phyloP scores from a whole-genome alignment of 2,329 filamentous ascomycete genomes.

The Ascochyta viciae-villosae region DNA sequence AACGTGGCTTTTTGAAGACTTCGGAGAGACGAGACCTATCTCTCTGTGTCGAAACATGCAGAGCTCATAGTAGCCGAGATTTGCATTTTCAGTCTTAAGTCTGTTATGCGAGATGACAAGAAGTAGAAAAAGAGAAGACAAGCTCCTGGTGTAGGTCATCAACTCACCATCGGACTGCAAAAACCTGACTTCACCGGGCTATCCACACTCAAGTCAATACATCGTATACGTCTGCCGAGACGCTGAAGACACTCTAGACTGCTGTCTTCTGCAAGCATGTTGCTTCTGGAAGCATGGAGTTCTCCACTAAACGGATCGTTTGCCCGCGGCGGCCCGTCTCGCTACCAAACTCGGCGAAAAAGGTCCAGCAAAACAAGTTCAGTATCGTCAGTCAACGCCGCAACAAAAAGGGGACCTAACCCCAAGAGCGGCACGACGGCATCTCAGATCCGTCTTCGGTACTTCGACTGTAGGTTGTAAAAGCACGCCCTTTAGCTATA shows the following conservation, averaged over 20 bases:
- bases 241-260: not conserved
- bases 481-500: not conserved
- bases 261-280: not conserved
- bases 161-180: not conserved
- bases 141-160: not conserved
- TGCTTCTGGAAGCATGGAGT: not conserved
- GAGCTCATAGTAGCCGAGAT: not conserved
- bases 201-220: not conserved
- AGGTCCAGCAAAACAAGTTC: not conserved
- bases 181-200: not conserved
- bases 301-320: not conserved
- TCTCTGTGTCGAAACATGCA: not conserved
- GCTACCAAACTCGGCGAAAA: not conserved
- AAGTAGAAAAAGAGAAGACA: not conserved
- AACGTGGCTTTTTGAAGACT: not conserved
- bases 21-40: not conserved
- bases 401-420: too few species aligned
- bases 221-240: not conserved
- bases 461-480: not conserved
- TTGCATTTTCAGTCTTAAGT: not conserved
- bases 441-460: not conserved
- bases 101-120: not conserved
- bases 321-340: constrained; percentile 6
- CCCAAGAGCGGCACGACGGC: not conserved
- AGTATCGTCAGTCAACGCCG: not conserved